Percentiles rank a stretch among this genome's conserved stretches.
Evolutionary conservation across 306 rosid species (phyloP).

Genomic region (Macrotyloma uniflorum): DNA sequence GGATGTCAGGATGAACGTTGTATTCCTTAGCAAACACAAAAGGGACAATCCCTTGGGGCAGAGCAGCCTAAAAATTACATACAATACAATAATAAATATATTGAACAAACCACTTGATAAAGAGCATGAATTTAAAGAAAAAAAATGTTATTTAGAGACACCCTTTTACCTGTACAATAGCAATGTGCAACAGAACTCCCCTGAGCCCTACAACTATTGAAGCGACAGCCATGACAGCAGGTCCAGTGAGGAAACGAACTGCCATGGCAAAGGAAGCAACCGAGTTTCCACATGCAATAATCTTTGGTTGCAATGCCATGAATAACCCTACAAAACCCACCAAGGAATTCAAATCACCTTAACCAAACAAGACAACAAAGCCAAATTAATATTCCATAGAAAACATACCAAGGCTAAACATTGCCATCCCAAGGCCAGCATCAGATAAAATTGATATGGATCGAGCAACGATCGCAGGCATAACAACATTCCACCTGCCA

Average conservation of each 20-base stretch:
- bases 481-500: slow-evolving; percentile 70
- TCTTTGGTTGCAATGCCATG: slow-evolving; percentile 86
- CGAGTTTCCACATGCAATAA: slow-evolving; percentile 84
- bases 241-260: slow-evolving; percentile 72
- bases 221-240: slow-evolving; percentile 82
- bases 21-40: slow-evolving; percentile 92
- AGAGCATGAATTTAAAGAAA: not conserved
- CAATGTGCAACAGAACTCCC: slow-evolving; percentile 77
- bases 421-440: slow-evolving; percentile 95
- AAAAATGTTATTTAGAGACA: not conserved
- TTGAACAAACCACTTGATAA: not conserved
- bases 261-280: slow-evolving; percentile 82
- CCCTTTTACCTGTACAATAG: slow-evolving; percentile 74
- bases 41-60: slow-evolving; percentile 93
- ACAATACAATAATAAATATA: not conserved
- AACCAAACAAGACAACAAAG: not conserved
- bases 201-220: slow-evolving; percentile 70
- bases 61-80: slow-evolving; percentile 65
- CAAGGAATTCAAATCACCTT: not conserved
- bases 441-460: slow-evolving; percentile 76
- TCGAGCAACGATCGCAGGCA: slow-evolving; percentile 77
- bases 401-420: slow-evolving; percentile 84
- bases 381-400: not conserved
- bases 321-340: slow-evolving; percentile 63
- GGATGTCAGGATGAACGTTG: slow-evolving; percentile 86